These are phyloP conservation scores for Alternaria brassicicola DNA, from an alignment of 2,329 filamentous ascomycete genomes.

Conservation along the genomic window DNA sequence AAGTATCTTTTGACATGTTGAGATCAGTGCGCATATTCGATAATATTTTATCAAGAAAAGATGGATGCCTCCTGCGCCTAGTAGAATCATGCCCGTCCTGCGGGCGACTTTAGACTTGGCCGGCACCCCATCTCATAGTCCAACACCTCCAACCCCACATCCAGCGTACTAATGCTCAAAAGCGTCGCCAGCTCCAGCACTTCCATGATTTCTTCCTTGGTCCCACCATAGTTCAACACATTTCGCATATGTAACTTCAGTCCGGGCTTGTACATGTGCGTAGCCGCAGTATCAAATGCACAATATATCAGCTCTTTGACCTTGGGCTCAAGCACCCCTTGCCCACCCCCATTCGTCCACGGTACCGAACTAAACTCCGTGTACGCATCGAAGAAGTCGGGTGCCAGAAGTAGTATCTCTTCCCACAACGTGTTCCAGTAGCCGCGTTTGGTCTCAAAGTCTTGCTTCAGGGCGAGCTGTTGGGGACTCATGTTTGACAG, in stretches of 20 bases:
- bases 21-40: neutral
- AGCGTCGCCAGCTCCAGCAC: slow-evolving; percentile 54
- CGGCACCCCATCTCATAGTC: slow-evolving; percentile 26
- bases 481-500: slow-evolving; percentile 45
- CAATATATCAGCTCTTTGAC: slow-evolving; percentile 58
- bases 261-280: slow-evolving; percentile 56
- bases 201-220: slow-evolving; percentile 56
- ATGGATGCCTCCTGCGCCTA: neutral
- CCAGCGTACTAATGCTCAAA: slow-evolving; percentile 41
- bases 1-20: neutral
- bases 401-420: slow-evolving; percentile 52
- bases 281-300: slow-evolving; percentile 56
- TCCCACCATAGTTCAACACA: slow-evolving; percentile 54
- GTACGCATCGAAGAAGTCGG: slow-evolving; percentile 58
- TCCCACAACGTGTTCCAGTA: slow-evolving; percentile 58
- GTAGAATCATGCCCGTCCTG: too few species aligned
- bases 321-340: slow-evolving; percentile 53
- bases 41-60: neutral
- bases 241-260: slow-evolving; percentile 58
- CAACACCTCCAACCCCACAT: slow-evolving; percentile 32
- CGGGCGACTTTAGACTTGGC: neutral
- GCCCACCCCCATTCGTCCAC: slow-evolving; percentile 43
- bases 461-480: slow-evolving; percentile 49
- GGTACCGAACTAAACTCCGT: slow-evolving; percentile 55
- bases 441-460: slow-evolving; percentile 54